These are phyloP conservation scores for Mycena pura DNA, from an alignment of 768 basidiomycete species.

Conservation along the genomic window DNA sequence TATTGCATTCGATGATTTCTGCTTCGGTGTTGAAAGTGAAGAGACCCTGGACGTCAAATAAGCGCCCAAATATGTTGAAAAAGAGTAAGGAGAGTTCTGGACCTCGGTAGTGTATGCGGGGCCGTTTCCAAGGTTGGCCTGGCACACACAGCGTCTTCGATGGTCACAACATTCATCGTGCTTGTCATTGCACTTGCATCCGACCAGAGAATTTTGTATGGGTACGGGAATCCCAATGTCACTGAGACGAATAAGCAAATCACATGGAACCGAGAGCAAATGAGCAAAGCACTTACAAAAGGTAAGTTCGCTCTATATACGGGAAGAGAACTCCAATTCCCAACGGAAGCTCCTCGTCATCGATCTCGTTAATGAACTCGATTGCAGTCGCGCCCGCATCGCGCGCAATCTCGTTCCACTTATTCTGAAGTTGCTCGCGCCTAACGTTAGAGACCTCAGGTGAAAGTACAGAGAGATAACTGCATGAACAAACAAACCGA, in stretches of 20 bases:
- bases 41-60: slow-evolving; percentile 8
- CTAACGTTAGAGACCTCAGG: not conserved
- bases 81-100: not conserved
- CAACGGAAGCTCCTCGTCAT: slow-evolving; percentile 20
- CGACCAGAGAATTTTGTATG: not conserved
- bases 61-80: not conserved
- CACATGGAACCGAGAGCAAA: not conserved
- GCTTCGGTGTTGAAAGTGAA: slow-evolving; percentile 13
- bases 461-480: not conserved
- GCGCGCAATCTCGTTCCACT: slow-evolving; percentile 18
- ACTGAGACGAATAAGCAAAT: not conserved
- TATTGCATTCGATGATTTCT: slow-evolving; percentile 21
- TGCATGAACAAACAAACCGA: not conserved
- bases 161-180: not conserved
- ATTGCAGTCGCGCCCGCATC: slow-evolving; percentile 16
- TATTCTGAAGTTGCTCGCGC: slow-evolving; percentile 7
- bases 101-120: slow-evolving; percentile 2
- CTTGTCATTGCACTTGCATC: slow-evolving; percentile 7
- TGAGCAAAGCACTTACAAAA: slow-evolving; percentile 5
- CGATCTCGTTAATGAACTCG: slow-evolving; percentile 21
- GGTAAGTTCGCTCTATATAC: slow-evolving; percentile 15
- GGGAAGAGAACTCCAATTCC: slow-evolving; percentile 19
- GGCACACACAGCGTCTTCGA: not conserved
- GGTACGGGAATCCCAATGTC: slow-evolving; percentile 11
- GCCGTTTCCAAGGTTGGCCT: not conserved